Percentiles rank a stretch among this genome's conserved stretches.
phyloP scores from a whole-genome alignment of 2,329 filamentous ascomycete genomes.

The Curvularia hawaiiensis region DNA sequence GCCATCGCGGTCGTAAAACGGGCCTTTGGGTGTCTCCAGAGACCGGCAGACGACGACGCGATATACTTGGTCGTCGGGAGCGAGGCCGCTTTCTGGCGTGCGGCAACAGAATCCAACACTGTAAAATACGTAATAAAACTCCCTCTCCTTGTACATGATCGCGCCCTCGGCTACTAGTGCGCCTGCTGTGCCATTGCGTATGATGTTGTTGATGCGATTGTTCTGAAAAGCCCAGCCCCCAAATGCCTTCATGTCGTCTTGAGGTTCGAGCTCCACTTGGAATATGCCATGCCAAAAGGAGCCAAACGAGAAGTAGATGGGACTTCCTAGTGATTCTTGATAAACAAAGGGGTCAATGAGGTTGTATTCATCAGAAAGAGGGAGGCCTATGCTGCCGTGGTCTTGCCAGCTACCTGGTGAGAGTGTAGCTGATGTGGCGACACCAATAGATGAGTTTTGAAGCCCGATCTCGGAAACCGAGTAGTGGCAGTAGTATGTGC shows the following conservation, averaged over 20 bases:
- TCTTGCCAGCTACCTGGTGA: conserved; percentile 64
- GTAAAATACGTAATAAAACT: conserved; percentile 67
- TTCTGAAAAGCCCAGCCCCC: conserved; percentile 10
- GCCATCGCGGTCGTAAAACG: conserved; percentile 50
- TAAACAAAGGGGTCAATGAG: conserved; percentile 58
- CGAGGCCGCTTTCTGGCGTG: conserved; percentile 52
- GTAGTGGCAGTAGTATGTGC: conserved; percentile 66
- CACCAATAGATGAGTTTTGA: conserved; percentile 65
- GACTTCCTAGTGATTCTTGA: conserved; percentile 28
- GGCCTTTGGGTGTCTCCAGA: conserved; percentile 51
- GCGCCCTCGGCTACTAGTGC: conserved; percentile 54
- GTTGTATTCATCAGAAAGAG: conserved; percentile 46
- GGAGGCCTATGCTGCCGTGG: conserved; percentile 55
- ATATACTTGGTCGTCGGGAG: conserved; percentile 64
- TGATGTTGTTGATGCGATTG: conserved; percentile 20
- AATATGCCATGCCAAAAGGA: conserved; percentile 70
- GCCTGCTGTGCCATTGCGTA: conserved; percentile 24
- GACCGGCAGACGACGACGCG: conserved; percentile 66
- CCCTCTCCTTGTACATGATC: conserved; percentile 56
- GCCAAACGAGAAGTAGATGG: conserved; percentile 64
- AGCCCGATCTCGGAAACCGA: conserved; percentile 63
- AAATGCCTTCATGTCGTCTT: conserved; percentile 15
- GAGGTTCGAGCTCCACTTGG: conserved; percentile 56
- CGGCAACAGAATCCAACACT: conserved; percentile 65
- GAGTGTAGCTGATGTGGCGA: conserved; percentile 55